Conservation (phyloP, 169 alveolate genomes). For the Eimeria sp. region DNA sequence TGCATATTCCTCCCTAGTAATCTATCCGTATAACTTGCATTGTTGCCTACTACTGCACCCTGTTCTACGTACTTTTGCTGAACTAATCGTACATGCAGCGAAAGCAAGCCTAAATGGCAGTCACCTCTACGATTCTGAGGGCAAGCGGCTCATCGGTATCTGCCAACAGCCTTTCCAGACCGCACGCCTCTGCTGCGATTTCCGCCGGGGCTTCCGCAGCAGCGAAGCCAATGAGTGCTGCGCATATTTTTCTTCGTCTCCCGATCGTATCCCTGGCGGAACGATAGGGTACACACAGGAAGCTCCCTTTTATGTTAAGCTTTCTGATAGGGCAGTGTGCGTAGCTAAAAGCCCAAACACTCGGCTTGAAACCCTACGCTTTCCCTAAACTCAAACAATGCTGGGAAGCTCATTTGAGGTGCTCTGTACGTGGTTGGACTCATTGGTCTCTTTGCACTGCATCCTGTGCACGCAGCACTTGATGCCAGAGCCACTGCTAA, state of each 20-base stretch:
- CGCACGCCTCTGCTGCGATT: constrained; percentile 47
- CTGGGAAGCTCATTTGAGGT: background rate
- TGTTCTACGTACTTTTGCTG: background rate
- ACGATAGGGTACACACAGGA: background rate
- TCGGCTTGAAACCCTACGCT: background rate
- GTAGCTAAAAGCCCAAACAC: background rate
- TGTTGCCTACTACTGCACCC: background rate
- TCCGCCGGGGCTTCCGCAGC: constrained; percentile 43
- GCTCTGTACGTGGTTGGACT: background rate
- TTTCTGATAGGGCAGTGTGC: background rate
- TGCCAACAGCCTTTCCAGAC: constrained; percentile 32
- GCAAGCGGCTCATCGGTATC: constrained; percentile 23
- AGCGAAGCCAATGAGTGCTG: constrained; percentile 40
- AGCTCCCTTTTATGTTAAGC: background rate
- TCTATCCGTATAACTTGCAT: background rate
- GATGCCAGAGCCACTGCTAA: constrained; percentile 53
- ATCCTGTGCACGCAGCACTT: background rate
- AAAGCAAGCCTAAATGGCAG: background rate
- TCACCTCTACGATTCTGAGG: constrained; percentile 7
- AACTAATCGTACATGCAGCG: background rate
- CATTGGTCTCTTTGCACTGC: background rate
- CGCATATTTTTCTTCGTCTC: background rate
- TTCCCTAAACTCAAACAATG: background rate
- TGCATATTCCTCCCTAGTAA: background rate
- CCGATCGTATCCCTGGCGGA: background rate